Base-by-base conservation (phyloP, 495 filamentous ascomycete genomes). In the Antarctomyces pellizariae region DNA sequence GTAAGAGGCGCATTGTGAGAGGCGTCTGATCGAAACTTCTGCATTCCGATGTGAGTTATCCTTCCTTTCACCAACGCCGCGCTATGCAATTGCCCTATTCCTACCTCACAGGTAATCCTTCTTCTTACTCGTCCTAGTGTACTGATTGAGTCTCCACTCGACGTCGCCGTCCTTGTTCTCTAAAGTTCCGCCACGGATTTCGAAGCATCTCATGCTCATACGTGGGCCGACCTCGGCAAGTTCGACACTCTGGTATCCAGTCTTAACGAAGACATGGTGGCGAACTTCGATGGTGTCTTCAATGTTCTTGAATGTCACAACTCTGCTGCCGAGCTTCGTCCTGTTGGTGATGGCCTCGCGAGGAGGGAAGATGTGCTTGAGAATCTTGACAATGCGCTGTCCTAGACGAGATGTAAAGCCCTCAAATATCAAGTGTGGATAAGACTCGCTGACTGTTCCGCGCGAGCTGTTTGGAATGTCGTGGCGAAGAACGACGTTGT, bases 91-190 rank as follows among this genome's bases (percentile, higher is more conserved):
- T 24, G 33, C 25, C 34, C 13, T 32, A 10, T 22, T 16, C 12
- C 18, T 35, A 18, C 16, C 19, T 67, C 50, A 92, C 31, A 92
- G 63, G 45, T 89, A 86, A 37, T 84, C 77, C 61, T 90, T 91
- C 62, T 93, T 93, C 48, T 60, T 61, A 43, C 70, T 67, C 17
- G 82, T 93, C 39, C 86, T 67, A 1, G 84, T 97, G 45, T 91
- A 97, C 41, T 92, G 83, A 31, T 74, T 86, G 35, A 95, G 53
- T 28, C 75, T 67, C 86, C 86, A 97, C 49, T 97, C 89, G 17
- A 77, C 64, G 56, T 95, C 89, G n/a, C 83, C 84, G 37, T 80
- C 76, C 36, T 89, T 90, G 40, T 84, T 89, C 43, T 93, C 86
- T 24, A 91, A 53, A 2, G 84, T 86, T n/a, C 86, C 84, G 28